Evolutionary conservation across 179 eudicot species (phyloP), one percentile per base, ranked within the genome.

Genomic region (Beta lomatogona): DNA sequence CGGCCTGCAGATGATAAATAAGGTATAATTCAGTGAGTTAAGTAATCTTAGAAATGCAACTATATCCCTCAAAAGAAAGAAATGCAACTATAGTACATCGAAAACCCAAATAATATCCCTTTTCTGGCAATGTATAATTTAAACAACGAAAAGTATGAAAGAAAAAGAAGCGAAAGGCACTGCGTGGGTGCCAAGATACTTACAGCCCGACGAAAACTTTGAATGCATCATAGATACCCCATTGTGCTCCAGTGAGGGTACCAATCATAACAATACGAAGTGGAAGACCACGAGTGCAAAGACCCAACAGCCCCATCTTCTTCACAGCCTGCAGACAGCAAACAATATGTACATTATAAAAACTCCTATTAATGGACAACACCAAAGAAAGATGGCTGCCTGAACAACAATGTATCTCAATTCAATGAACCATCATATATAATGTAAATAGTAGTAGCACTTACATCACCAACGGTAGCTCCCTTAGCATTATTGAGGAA

Each of bases 281-380:
- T n/a, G 98, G 98, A 79, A 95, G 97, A 12, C 98, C 98, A 44
- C 97, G 95, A 4, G 97, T 95, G 55, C 85, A 90, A 55, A 95
- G 80, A 80, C 97, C 98, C 91, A 73, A 80, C 75, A 91, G 36
- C 2, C 98, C 98, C 10, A 95, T 82, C 79, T 90, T 90, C 83
- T 92, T 93, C 85, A 93, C 97, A 76, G 97, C 98, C 98, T 95
- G 88, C 66, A 80, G 61, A 9, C 25, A 80, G 55, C 48, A 36
- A 36, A 73, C 25, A 28, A 22, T 25, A 25, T 28, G 25, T 12
- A 77, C 15, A 46, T 21, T 45, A 73, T 18, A 36, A 55, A 25
- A 57, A 11, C 0, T 9, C 5, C 28, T 9, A 16, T 12, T 22
- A 21, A 48, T 9, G 41, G 18, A 6, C 22, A 22, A 3, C 25